These are phyloP conservation scores for Ceratocystis variospora DNA, from an alignment of 2,329 filamentous ascomycete genomes.

Conservation along the genomic window DNA sequence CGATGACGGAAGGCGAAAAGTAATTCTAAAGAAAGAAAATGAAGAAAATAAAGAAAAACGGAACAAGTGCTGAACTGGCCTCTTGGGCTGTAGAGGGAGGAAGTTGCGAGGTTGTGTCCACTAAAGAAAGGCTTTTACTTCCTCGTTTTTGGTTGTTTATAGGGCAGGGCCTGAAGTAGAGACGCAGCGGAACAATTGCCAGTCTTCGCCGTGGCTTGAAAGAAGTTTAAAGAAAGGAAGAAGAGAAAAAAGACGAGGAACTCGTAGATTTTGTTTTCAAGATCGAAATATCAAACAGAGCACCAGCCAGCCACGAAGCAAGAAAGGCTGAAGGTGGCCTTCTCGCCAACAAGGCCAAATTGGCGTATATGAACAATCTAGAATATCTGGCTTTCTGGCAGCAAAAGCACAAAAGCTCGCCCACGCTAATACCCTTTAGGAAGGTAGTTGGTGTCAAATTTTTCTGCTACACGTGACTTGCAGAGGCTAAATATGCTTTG, in stretches of 20 bases:
- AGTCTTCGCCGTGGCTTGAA: no score
- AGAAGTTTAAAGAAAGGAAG: slow-evolving; percentile 4
- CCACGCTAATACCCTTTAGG: background rate
- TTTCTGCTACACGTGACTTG: background rate
- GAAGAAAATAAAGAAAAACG: slow-evolving; percentile 5
- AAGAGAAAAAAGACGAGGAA: background rate
- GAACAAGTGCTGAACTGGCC: background rate
- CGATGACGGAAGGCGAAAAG: background rate
- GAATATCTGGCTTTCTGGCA: slow-evolving; percentile 18
- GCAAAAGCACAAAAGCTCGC: background rate
- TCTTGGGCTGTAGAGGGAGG: background rate
- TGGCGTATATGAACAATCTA: slow-evolving; percentile 7
- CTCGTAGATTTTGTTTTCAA: background rate
- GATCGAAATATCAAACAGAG: background rate
- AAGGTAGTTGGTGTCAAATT: background rate
- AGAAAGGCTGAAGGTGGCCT: slow-evolving; percentile 11
- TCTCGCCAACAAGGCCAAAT: background rate
- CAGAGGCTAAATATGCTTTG: background rate
- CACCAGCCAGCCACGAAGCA: background rate
- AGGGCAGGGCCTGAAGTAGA: background rate
- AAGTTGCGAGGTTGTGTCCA: background rate
- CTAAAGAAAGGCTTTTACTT: background rate
- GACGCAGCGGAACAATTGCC: no score
- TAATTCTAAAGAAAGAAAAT: slow-evolving; percentile 2
- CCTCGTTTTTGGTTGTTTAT: no score